Evolutionary conservation across 164 flowering plant genomes (phyloP), one percentile per base, ranked within the genome.

Genomic region (Sedum album): DNA sequence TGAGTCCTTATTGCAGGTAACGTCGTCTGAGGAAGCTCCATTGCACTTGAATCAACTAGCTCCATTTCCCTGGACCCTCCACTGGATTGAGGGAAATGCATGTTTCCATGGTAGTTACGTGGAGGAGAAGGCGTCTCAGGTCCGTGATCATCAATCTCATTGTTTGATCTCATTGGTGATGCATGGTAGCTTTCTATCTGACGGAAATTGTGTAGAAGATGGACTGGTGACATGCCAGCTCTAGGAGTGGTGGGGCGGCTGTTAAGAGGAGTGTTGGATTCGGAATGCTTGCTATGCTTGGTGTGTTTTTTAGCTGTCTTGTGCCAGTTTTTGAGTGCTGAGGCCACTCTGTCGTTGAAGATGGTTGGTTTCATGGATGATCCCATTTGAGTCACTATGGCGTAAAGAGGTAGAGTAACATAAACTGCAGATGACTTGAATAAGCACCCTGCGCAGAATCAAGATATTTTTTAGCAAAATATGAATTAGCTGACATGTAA

Each of bases 361-460:
- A 68, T 48, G 21, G 69, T 46, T 44, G 36, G 69, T 6, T n/a
- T n/a, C 33, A 67, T 67, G 8, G 33, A 26, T 35, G 18, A 53
- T 31, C 31, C 55, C 41, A 35, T 38, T 10, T 46, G 67, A 8
- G 60, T 62, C 21, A 62, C 66, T 0, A 62, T 18, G 20, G 66
- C 66, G 39, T 62, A 62, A 62, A 62, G 66, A 6, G 66, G 66
- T 30, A 85, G 79, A 31, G 86, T 83, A 28, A 83, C 86, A 51
- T 85, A 85, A n/a, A 65, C 89, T 82, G 79, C 89, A 82, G 0
- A 85, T 57, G 7, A 85, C 61, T 60, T 85, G 84, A 21, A 80
- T 78, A 66, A 84, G 46, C 31, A 82, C 78, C 83, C 86, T 84
- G 80, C 6, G 69, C 28, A 65, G 14, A 25, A 48, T 31, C 36